Conservation (phyloP, 768 basidiomycete species). For the Leccinum arenicola region DNA sequence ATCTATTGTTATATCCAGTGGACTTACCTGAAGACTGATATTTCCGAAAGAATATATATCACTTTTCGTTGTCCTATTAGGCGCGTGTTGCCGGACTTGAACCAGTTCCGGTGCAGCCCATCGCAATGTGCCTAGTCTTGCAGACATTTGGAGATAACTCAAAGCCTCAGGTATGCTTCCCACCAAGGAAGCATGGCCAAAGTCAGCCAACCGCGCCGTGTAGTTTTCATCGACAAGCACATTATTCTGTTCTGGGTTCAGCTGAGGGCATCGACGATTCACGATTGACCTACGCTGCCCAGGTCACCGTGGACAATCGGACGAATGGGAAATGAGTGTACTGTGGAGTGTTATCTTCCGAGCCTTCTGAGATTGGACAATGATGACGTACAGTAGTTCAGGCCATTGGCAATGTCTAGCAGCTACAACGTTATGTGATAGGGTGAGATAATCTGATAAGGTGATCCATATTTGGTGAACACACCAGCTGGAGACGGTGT, state of each 20-base stretch:
- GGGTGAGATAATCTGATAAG: too few species aligned
- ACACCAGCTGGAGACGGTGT: background rate
- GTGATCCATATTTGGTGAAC: background rate
- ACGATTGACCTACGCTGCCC: background rate
- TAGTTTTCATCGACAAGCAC: background rate
- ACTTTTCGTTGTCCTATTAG: background rate
- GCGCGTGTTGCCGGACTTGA: too few species aligned
- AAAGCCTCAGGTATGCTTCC: background rate
- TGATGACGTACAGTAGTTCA: background rate
- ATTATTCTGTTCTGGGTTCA: background rate
- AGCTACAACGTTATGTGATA: background rate
- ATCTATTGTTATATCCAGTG: background rate
- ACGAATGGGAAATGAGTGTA: background rate
- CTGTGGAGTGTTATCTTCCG: background rate
- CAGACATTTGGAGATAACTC: background rate
- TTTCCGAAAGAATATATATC: background rate
- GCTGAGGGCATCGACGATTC: background rate
- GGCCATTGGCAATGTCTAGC: background rate
- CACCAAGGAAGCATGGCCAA: background rate
- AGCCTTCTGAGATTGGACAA: background rate
- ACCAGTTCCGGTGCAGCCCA: background rate
- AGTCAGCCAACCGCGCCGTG: background rate
- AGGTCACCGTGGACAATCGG: background rate
- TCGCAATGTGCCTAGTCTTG: background rate
- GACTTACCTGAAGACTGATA: background rate